phyloP scores from a whole-genome alignment of 495 filamentous ascomycete species.

The Hyaloscypha hepaticicola region DNA sequence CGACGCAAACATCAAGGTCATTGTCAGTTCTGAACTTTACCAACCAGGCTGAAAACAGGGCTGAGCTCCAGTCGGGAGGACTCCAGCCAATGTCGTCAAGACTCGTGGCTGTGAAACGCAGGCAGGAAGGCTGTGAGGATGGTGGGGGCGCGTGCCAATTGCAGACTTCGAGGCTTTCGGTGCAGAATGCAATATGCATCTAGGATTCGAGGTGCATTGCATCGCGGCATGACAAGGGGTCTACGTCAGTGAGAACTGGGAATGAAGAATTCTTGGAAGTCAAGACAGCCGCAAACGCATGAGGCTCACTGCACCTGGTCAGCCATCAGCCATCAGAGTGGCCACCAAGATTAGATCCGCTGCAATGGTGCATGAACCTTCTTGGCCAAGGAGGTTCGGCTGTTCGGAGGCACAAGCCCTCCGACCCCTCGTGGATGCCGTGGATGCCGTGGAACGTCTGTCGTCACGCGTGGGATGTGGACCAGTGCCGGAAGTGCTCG shows the following conservation, averaged over 20 bases:
- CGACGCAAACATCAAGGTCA: background rate
- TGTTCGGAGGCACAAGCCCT: background rate
- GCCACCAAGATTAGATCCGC: constrained; percentile 14
- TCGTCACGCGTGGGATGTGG: background rate
- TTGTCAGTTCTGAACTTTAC: background rate
- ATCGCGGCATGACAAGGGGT: background rate
- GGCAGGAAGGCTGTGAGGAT: background rate
- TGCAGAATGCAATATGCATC: no score
- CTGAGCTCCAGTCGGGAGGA: background rate
- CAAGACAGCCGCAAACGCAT: background rate
- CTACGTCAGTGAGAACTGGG: background rate
- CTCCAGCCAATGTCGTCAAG: constrained; percentile 5
- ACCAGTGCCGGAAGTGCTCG: background rate
- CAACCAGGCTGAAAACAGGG: background rate
- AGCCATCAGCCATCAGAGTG: background rate
- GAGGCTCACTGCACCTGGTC: constrained; percentile 3
- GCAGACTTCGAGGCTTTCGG: background rate
- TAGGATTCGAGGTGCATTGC: constrained; percentile 1
- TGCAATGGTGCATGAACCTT: constrained; percentile 17
- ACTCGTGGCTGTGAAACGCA: constrained; percentile 22
- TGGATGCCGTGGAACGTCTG: background rate
- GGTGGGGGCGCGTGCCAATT: background rate
- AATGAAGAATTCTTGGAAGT: background rate
- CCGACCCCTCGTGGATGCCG: background rate
- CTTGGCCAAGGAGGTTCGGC: background rate